phyloP scores from a whole-genome alignment of 768 basidiomycete genomes.

The Cyathus striatus region DNA sequence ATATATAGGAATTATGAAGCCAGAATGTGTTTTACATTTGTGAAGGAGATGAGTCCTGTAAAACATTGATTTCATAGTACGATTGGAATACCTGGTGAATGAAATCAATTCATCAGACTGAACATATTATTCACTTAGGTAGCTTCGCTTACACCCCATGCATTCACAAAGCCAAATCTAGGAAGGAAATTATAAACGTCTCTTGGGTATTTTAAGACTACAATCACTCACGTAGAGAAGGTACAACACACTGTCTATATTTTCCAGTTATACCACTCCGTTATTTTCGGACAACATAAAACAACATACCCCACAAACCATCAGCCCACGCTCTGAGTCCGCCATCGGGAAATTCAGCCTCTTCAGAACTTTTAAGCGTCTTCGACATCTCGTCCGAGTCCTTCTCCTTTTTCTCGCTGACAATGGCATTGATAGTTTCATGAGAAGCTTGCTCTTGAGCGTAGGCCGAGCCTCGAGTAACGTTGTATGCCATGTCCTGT shows the following conservation, averaged over 20 bases:
- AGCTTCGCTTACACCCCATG: constrained; percentile 45
- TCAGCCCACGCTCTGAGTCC: constrained; percentile 38
- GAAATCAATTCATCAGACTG: neutral
- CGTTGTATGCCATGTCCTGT: too few species aligned
- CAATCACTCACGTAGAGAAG: constrained; percentile 31
- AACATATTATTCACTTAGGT: neutral
- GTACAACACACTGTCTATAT: constrained; percentile 16
- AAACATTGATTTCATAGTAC: constrained; percentile 46
- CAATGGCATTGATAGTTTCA: too few species aligned
- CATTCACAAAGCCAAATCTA: constrained; percentile 51
- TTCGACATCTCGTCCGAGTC: neutral
- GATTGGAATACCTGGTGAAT: constrained; percentile 47
- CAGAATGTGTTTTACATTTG: constrained; percentile 36
- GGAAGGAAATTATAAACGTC: constrained; percentile 1
- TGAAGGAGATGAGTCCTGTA: constrained; percentile 39
- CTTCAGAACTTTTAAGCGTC: constrained; percentile 1
- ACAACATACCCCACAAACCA: constrained; percentile 29
- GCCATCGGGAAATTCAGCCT: constrained; percentile 31
- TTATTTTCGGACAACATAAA: neutral
- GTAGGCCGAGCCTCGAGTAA: too few species aligned
- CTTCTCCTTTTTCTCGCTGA: too few species aligned
- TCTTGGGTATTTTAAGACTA: constrained; percentile 1
- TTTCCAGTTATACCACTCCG: neutral
- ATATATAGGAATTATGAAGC: neutral
- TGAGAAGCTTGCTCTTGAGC: too few species aligned